A percentile compares a stretch with the other conserved stretches of the same genome.
These are phyloP conservation scores for Neurospora sp. DNA, from an alignment of 495 filamentous ascomycete genomes.

Conservation along the genomic window DNA sequence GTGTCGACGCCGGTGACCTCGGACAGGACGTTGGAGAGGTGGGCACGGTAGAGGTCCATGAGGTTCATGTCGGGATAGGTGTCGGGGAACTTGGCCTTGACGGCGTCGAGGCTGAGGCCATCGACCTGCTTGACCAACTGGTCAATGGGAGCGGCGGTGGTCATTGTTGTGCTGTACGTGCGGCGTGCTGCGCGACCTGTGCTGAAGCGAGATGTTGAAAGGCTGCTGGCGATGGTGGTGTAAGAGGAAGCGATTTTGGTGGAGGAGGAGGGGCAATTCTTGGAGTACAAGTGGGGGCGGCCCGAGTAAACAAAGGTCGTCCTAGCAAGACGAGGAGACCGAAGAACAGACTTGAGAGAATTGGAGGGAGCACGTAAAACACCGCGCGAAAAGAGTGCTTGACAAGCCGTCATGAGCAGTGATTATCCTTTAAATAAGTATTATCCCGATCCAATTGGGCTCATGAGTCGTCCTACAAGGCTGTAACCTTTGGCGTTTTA, in stretches of 20 bases:
- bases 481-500: background rate
- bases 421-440: background rate
- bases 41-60: constrained; percentile 77
- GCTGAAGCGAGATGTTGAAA: background rate
- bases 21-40: constrained; percentile 66
- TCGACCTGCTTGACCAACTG: constrained; percentile 29
- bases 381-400: background rate
- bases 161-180: constrained; percentile 17
- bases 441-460: background rate
- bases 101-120: constrained; percentile 26
- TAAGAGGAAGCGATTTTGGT: background rate
- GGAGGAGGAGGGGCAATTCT: background rate
- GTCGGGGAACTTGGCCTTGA: constrained; percentile 39
- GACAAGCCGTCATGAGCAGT: background rate
- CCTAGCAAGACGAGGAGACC: background rate
- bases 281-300: background rate
- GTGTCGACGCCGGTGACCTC: constrained; percentile 63
- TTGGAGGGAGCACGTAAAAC: background rate
- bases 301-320: background rate
- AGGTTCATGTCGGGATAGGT: constrained; percentile 66
- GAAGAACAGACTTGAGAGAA: background rate
- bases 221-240: background rate
- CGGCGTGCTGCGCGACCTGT: constrained; percentile 7
- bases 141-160: constrained; percentile 18
- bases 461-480: background rate